Evolutionary conservation across 495 filamentous ascomycete genomes (phyloP), one percentile per base, ranked within the genome.

Genomic region (Penicillium roqueforti): DNA sequence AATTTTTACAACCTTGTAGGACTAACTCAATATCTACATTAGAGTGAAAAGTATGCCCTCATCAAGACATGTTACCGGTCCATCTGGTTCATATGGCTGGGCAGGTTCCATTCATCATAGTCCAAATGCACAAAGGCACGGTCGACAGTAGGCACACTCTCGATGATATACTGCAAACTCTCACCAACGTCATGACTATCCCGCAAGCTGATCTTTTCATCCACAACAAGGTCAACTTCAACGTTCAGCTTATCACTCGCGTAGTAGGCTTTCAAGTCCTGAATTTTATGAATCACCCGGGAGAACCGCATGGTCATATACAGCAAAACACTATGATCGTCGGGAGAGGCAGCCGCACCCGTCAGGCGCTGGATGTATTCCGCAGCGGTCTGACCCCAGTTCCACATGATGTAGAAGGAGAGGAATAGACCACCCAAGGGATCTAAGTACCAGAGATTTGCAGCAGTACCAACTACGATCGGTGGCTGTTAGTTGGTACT

Each of bases 261-360:
- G 61, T 96, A 90, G 63, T 97, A 97, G 0, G 91, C 91, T 51
- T 92, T 84, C 16, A 96, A 66, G 20, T 89, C 87, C 62, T 95
- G 91, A 36, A 97, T 93, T 60, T 91, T 87, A 59, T 84, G 84
- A 54, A 97, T 92, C 4, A 87, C 86, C 46, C 87, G 89, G 19
- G 91, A 92, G 62, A 97, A 97, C 2, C 92, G 83, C 91, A 97
- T 96, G 1, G 90, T 92, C 54, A 95, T 78, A 71, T 97, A 97
- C 0, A 97, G 76, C 7, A 97, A 72, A 18, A 96, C 81, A 61
- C 92, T 96, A 32, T 90, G 80, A 59, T 96, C 87, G 47, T 87
- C 86, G 0, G 88, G 82, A 0, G 84, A 83, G 23, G 90, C 89
- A 0, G 90, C 87, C 29, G 86, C 88, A 3, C 92, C 92, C 0